These are phyloP conservation scores for Plasmodiophora brassicae DNA, from an alignment of 208 protist genomes.

Conservation along the genomic window DNA sequence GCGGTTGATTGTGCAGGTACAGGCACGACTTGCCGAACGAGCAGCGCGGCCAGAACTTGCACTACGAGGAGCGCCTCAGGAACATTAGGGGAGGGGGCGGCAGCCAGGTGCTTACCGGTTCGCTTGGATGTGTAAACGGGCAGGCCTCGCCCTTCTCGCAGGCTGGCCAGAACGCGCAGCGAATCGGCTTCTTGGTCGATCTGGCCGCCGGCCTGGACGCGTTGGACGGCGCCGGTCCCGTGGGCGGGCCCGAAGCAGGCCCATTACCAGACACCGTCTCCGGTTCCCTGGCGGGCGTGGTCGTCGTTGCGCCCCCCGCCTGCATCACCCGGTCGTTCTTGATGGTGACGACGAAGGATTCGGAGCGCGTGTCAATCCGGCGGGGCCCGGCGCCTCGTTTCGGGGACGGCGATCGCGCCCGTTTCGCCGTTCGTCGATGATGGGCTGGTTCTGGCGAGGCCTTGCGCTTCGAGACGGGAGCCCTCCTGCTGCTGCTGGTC, in stretches of 20 bases:
- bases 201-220: neutral
- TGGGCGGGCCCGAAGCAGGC: neutral
- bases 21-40: neutral
- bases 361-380: no score
- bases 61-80: no score
- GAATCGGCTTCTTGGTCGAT: conserved; percentile 1
- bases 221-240: neutral
- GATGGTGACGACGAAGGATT: no score
- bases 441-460: no score
- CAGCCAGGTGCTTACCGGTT: neutral
- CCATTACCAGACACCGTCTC: neutral
- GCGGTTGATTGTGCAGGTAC: neutral
- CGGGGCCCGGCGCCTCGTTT: no score
- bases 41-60: conserved; percentile 10
- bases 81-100: no score
- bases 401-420: no score
- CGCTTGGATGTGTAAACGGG: neutral
- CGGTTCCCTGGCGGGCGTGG: neutral
- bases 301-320: no score
- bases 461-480: no score
- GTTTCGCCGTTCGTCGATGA: no score
- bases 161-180: neutral
- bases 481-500: no score
- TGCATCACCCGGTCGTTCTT: no score
- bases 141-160: conserved; percentile 10